A percentile compares a stretch with the other conserved stretches of the same genome.
phyloP scores from a whole-genome alignment of 495 filamentous ascomycete genomes.

The Podospora australis region DNA sequence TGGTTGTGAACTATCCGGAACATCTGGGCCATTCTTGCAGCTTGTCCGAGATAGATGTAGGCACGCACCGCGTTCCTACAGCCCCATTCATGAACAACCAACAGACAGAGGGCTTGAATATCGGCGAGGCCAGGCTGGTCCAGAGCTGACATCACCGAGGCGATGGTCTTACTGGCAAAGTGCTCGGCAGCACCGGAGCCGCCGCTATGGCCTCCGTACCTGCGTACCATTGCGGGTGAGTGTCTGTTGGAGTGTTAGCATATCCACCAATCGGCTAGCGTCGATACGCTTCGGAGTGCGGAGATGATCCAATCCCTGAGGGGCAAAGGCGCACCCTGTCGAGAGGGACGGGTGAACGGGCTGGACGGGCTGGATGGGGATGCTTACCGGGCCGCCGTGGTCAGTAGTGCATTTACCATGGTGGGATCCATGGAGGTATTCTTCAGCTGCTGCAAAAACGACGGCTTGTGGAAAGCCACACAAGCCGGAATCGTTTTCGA shows the following conservation, averaged over 20 bases:
- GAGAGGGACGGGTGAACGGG: too few relatives aligned
- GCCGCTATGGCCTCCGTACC: conserved; percentile 41
- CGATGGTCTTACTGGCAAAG: conserved; percentile 43
- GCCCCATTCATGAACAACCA: conserved; percentile 49
- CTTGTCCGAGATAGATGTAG: conserved; percentile 47
- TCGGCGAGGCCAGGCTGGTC: conserved; percentile 45
- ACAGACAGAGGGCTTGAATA: conserved; percentile 45
- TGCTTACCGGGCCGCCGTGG: conserved; percentile 42
- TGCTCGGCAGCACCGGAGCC: conserved; percentile 40
- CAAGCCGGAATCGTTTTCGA: conserved; percentile 45
- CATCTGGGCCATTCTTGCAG: conserved; percentile 48
- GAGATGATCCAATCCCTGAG: too few relatives aligned
- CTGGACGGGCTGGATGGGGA: background rate
- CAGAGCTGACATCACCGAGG: conserved; percentile 38
- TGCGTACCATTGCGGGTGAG: conserved; percentile 43
- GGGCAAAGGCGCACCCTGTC: too few relatives aligned
- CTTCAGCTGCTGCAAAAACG: conserved; percentile 45
- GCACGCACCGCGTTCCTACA: conserved; percentile 45
- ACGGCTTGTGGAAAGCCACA: conserved; percentile 48
- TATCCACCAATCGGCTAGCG: conserved; percentile 2
- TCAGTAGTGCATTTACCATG: conserved; percentile 43
- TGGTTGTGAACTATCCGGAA: conserved; percentile 43
- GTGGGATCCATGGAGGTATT: conserved; percentile 37
- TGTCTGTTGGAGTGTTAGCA: conserved; percentile 25
- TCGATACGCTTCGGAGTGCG: too few relatives aligned